Evolutionary conservation across 768 basidiomycete species (phyloP), one percentile per base, ranked within the genome.

Genomic region (Lactarius deliciosus): DNA sequence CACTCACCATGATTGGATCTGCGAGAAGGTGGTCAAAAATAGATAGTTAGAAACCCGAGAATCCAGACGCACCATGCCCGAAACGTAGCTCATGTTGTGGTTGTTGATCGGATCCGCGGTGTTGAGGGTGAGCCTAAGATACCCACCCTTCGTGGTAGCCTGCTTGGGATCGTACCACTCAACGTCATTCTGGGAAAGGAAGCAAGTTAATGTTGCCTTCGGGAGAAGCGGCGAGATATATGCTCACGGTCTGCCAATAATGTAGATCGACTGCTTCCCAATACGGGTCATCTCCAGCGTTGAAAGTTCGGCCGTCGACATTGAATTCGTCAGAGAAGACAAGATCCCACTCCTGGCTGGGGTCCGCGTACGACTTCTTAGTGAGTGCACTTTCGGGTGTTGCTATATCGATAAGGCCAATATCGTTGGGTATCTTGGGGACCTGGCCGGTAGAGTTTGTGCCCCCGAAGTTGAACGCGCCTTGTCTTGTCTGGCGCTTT

Each of bases 381-480:
- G 65, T 63, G n/a, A 63, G 43, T 20, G 70, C 70, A 10, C 57
- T 60, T 59, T 80, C 62, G 11, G 82, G 82, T 60, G 82, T 81
- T 57, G 75, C 78, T 30, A 79, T 77, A n/a, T 47, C 82, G 80
- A 72, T 62, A 70, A 72, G 66, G 56, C 72, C 45, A n/a, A 64
- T 13, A n/a, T 55, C 45, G 40, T 58, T 53, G 43, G 54, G 34
- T 15, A 81, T 74, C 38, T 71, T 64, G 2, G 82, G 43, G 64
- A 79, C 81, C 75, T 94, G 91, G 0, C 92, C 90, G 0, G 85
- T 83, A 3, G 85, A 81, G 68, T 93, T 93, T 72, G 83, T 85
- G 2, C 90, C 91, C 3, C 91, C 91, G 6, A 92, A 76, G 71
- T 90, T 90, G 77, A 87, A 92, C 10, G 82, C 89, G 2, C 85